phyloP scores from a whole-genome alignment of 1,284 basidiomycete species.

The Porphyrellus sp. region DNA sequence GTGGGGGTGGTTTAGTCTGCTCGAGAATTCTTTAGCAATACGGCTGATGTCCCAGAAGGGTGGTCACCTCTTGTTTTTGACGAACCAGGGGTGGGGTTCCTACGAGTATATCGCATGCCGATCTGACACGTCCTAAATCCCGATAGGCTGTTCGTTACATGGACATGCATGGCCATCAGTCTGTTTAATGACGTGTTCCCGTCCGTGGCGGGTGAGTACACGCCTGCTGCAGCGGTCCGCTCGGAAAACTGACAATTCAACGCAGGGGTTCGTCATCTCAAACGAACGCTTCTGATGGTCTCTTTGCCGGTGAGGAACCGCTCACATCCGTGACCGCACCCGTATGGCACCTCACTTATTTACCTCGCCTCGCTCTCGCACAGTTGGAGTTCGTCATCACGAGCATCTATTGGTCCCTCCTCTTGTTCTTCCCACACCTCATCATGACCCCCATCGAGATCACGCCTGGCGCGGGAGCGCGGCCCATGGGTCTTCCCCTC shows the following conservation, averaged over 20 bases:
- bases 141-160: conserved; percentile 25
- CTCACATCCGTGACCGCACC: background rate
- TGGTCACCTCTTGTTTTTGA: conserved; percentile 70
- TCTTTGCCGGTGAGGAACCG: conserved; percentile 33
- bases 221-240: background rate
- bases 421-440: conserved; percentile 50
- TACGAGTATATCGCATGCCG: background rate
- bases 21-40: background rate
- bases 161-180: conserved; percentile 30
- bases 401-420: conserved; percentile 68
- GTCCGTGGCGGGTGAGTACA: conserved; percentile 19
- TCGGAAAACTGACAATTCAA: background rate
- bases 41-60: conserved; percentile 51
- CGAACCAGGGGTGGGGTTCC: conserved; percentile 65
- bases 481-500: conserved; percentile 46
- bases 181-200: conserved; percentile 29
- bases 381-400: conserved; percentile 68
- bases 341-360: background rate
- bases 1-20: conserved; percentile 41
- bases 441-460: conserved; percentile 42
- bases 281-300: conserved; percentile 28
- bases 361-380: background rate
- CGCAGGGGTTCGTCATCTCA: conserved; percentile 17
- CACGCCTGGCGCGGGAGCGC: conserved; percentile 22
- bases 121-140: background rate